Conservation (phyloP, 306 rosid species). For the Spatholobus suberectus region DNA sequence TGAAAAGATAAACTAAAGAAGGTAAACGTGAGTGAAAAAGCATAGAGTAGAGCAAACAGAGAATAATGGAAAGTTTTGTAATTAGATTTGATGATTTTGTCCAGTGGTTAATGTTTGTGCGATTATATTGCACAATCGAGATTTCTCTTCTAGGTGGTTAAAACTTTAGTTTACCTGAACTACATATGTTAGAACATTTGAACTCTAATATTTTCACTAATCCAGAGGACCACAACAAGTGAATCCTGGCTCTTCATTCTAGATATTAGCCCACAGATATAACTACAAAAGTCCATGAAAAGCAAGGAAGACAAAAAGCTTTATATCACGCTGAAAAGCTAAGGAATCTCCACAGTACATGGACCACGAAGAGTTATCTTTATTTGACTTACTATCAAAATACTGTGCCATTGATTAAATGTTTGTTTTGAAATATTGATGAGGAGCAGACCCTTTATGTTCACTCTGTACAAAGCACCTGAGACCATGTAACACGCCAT, state of each 20-base stretch:
- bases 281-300: neutral
- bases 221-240: neutral
- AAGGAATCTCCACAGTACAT: constrained; percentile 28
- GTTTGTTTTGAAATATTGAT: constrained; percentile 7
- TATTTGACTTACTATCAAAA: neutral
- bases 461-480: constrained; percentile 11
- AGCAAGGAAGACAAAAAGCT: neutral
- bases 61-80: neutral
- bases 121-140: constrained; percentile 2
- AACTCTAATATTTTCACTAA: neutral
- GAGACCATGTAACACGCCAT: neutral
- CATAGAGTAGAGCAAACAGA: neutral
- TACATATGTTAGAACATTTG: neutral
- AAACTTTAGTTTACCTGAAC: neutral
- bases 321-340: constrained; percentile 24
- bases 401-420: constrained; percentile 8
- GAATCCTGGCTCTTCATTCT: constrained; percentile 35
- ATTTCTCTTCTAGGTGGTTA: neutral
- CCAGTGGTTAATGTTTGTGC: neutral
- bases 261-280: neutral
- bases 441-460: neutral
- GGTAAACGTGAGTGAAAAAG: neutral
- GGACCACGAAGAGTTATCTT: constrained; percentile 24
- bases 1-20: neutral
- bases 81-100: neutral